Evolutionary conservation across 1,284 basidiomycete genomes (phyloP), one percentile per base, ranked within the genome.

Genomic region (Malassezia globosa): DNA sequence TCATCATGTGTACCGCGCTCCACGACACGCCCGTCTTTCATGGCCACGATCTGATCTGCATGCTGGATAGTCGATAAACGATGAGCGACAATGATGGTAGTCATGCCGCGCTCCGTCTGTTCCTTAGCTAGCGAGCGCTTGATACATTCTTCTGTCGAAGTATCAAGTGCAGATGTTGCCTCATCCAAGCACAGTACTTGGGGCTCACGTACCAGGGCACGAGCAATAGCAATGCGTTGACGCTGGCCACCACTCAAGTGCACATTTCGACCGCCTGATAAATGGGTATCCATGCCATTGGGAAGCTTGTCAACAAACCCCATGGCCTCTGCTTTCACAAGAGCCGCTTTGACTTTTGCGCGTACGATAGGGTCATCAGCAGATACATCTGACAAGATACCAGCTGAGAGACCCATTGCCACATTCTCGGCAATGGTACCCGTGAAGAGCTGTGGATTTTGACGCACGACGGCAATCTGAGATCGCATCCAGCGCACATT

Each of bases 391-490:
- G 50, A 31, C 22, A 56, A 51, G 8, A 58, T 51, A 8, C 45
- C 47, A 0, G 58, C 63, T 0, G 55, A 54, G 21, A 71, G 51
- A 26, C 68, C 68, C 4, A 63, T 60, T 4, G 66, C 65, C 13
- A 71, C 66, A 35, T 71, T 71, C 27, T 68, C 66, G 33, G 66
- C 64, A 24, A 71, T 54, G 16, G 59, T 58, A 2, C 62, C 68
- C 18, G 63, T 62, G 37, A 69, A 68, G 19, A 71, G 52, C 42
- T 69, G 65, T 5, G 74, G 74, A 31, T 75, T 69, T 49, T 76
- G 75, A 6, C 69, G 64, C n/a, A 75, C 73, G 10, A 75, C 70
- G 18, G 73, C 71, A 37, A 76, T 64, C 46, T 74, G 73, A 10
- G 69, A 72, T 8, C 75, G 66, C 14, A 75, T 59, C 68, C 73